These are phyloP conservation scores for Saururus chinensis DNA, from an alignment of 164 flowering plant genomes.

Conservation along the genomic window DNA sequence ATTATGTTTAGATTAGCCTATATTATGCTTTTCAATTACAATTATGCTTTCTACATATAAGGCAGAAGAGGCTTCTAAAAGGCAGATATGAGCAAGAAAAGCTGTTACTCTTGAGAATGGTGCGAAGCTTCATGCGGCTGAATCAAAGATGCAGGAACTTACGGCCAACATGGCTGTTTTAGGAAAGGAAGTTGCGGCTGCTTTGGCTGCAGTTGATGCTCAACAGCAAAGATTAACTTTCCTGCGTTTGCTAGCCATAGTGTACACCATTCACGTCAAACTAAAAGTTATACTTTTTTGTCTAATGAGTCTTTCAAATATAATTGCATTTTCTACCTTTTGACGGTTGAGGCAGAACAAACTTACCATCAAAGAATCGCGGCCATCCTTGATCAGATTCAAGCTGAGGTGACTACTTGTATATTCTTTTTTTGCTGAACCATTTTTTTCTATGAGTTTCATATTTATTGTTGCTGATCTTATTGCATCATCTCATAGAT, in stretches of 20 bases:
- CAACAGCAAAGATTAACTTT: slow-evolving; percentile 92
- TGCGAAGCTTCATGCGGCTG: slow-evolving; percentile 74
- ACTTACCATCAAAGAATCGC: slow-evolving; percentile 71
- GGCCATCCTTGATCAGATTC: slow-evolving; percentile 68
- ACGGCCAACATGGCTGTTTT: slow-evolving; percentile 91
- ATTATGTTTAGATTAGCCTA: neutral
- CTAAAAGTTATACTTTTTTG: no score
- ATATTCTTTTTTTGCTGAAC: neutral
- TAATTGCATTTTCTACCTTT: slow-evolving; percentile 3
- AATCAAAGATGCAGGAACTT: slow-evolving; percentile 78
- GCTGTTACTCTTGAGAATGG: slow-evolving; percentile 60
- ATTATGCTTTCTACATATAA: slow-evolving; percentile 25
- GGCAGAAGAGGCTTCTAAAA: slow-evolving; percentile 77
- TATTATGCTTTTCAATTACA: no score
- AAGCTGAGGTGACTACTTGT: slow-evolving; percentile 70
- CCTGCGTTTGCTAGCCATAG: slow-evolving; percentile 94
- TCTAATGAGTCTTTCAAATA: no score
- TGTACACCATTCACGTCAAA: slow-evolving; percentile 9
- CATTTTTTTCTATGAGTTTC: neutral
- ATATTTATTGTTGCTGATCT: neutral
- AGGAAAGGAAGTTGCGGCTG: slow-evolving; percentile 95
- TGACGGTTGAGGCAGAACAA: slow-evolving; percentile 87
- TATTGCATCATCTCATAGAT: slow-evolving; percentile 34
- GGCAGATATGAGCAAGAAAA: slow-evolving; percentile 70
- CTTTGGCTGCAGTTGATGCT: slow-evolving; percentile 87